A percentile compares a stretch with the other conserved stretches of the same genome.
These are phyloP conservation scores for Pseudogymnoascus sp. DNA, from an alignment of 2,329 filamentous ascomycete species.

Conservation along the genomic window DNA sequence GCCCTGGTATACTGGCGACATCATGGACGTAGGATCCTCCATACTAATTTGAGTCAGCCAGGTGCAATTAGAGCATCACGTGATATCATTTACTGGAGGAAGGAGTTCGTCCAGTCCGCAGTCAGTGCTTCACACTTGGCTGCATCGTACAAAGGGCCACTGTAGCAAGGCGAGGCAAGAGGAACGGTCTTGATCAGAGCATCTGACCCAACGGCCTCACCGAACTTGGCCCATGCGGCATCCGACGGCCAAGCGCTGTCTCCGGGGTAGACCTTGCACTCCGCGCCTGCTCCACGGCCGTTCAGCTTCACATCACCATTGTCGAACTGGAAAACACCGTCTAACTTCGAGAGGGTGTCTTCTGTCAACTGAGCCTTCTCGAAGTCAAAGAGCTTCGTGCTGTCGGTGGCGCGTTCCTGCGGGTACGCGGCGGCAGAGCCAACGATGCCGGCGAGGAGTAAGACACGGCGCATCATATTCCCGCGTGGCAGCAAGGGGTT, in stretches of 20 bases:
- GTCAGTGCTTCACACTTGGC: conserved; percentile 29
- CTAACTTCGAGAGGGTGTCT: conserved; percentile 3
- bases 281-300: conserved; percentile 2
- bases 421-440: not conserved
- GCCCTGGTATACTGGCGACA: conserved; percentile 40
- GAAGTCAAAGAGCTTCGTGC: conserved; percentile 1
- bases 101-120: conserved; percentile 28
- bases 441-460: conserved; percentile 6
- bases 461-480: conserved; percentile 8
- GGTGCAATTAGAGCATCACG: not conserved
- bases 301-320: not conserved
- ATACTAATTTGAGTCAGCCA: conserved; percentile 31
- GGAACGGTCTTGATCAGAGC: conserved; percentile 37
- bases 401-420: not conserved
- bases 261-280: conserved; percentile 19
- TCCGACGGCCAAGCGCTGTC: conserved; percentile 40
- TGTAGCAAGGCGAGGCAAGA: conserved; percentile 39
- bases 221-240: conserved; percentile 38
- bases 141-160: conserved; percentile 25
- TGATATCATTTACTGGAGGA: conserved; percentile 29
- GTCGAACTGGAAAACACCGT: conserved; percentile 10
- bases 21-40: conserved; percentile 38
- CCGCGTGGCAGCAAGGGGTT: not conserved
- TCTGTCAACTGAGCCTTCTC: conserved; percentile 7
- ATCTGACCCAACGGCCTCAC: conserved; percentile 34